Evolutionary conservation across 2,329 filamentous ascomycete genomes (phyloP), one percentile per base, ranked within the genome.

Genomic region (Curvularia sp.): DNA sequence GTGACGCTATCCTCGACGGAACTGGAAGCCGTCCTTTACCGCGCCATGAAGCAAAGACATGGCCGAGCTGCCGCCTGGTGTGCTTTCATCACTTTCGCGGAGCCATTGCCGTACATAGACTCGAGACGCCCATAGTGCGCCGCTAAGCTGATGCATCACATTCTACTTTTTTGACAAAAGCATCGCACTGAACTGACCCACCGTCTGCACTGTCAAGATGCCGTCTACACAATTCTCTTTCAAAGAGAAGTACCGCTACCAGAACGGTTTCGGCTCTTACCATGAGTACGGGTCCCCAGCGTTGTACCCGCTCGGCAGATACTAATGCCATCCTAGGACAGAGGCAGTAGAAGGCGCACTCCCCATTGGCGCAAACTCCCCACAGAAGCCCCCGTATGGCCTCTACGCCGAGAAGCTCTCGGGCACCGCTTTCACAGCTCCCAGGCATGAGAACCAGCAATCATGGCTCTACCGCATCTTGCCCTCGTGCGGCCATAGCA

Each of bases 341-440:
- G 91, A 95, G 81, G 91, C 91, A 44, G 81, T 94, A 55, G 82
- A 88, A 15, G 89, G 88, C 18, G 88, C 92, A 5, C 82, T 94
- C 5, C 91, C 92, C 8, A 73, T 92, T 58, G 91, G 85, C 49
- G 85, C 88, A 42, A 96, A 96, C 81, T 92, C 90, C 2, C 92
- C 92, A 0, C 92, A 96, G 75, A 92, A 92, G 72, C 88, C 88
- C 0, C 84, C 90, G 0, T 86, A 88, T 64, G 92, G 91, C 0
- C 86, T 96, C 28, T 95, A 95, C 78, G 87, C 91, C 28, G 92
- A 96, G 79, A 84, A 86, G 70, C 78, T 86, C 4, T 86, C 84
- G n/a, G 85, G 84, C 18, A 86, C 84, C 2, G 83, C 85, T 24
- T 87, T 87, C 70, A 83, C 84, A 42, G 84, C 84, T 13, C 84